Evolutionary conservation across 2,329 filamentous ascomycete species (phyloP).

Genomic region (Fusarium bulbicola): DNA sequence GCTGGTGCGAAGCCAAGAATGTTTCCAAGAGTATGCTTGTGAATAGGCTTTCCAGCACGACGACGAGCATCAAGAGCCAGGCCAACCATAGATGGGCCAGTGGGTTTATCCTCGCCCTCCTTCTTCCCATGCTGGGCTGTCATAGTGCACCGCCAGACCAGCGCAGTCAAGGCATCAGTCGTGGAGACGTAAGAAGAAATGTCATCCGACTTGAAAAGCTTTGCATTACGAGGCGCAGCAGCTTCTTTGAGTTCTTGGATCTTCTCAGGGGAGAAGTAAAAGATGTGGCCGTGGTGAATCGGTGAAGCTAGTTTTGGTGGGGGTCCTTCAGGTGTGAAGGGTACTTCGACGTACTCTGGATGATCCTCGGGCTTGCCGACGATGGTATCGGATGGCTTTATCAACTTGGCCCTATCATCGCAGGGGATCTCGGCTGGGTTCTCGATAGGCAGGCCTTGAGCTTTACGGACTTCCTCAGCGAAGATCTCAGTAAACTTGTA

Average conservation of each 20-base stretch:
- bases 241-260: neutral
- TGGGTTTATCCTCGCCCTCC: neutral
- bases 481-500: slow-evolving; percentile 19
- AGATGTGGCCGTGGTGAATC: slow-evolving; percentile 3
- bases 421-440: neutral
- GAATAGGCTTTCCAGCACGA: neutral
- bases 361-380: slow-evolving; percentile 7
- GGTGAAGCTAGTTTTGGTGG: slow-evolving; percentile 7
- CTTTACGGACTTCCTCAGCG: neutral
- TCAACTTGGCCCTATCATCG: neutral
- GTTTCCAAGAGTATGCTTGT: slow-evolving; percentile 6
- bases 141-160: slow-evolving; percentile 16
- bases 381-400: neutral
- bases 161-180: slow-evolving; percentile 9
- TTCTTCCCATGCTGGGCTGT: neutral
- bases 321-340: neutral
- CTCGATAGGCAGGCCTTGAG: neutral
- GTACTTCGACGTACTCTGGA: slow-evolving; percentile 2
- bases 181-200: neutral
- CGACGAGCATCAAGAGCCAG: slow-evolving; percentile 13
- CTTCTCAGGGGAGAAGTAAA: slow-evolving; percentile 12
- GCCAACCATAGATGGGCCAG: neutral
- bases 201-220: neutral
- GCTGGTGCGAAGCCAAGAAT: slow-evolving; percentile 13
- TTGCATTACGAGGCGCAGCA: neutral